Evolutionary conservation across 805 yeast species (phyloP).

Genomic region (Kodamaea nitidulidarum): DNA sequence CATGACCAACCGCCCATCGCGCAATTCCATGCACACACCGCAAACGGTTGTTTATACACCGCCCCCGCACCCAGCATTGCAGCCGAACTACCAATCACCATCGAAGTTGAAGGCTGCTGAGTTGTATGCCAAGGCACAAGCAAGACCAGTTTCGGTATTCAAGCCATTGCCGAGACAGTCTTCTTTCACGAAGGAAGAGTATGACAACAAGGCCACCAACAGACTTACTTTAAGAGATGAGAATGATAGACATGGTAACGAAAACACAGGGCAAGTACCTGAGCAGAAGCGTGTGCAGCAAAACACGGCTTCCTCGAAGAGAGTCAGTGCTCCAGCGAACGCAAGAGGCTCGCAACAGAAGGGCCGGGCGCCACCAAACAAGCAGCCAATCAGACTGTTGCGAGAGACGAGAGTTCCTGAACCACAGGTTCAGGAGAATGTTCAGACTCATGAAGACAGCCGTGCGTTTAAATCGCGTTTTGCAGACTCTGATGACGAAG

Average conservation of each 20-base stretch:
- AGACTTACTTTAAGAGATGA: slow-evolving; percentile 1
- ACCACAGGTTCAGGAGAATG: not conserved
- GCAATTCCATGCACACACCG: slow-evolving; percentile 12
- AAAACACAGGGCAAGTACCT: too few species aligned
- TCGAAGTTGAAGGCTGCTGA: slow-evolving; percentile 48
- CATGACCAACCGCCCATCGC: slow-evolving; percentile 30
- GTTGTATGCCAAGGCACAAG: slow-evolving; percentile 48
- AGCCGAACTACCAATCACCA: slow-evolving; percentile 36
- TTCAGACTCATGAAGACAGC: not conserved
- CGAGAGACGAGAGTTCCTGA: slow-evolving; percentile 1
- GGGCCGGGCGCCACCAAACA: not conserved
- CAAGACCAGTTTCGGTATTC: slow-evolving; percentile 37
- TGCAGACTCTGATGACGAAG: slow-evolving; percentile 29
- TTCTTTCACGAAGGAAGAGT: slow-evolving; percentile 49
- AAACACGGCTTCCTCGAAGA: not conserved
- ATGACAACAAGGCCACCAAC: not conserved
- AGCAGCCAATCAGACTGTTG: slow-evolving; percentile 2
- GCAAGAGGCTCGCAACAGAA: too few species aligned
- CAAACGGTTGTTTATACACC: slow-evolving; percentile 26
- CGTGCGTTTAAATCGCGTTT: slow-evolving; percentile 22
- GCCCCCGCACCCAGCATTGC: slow-evolving; percentile 38
- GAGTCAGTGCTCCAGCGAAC: too few species aligned
- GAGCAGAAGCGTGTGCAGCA: not conserved
- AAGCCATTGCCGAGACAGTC: slow-evolving; percentile 45
- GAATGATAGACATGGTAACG: too few species aligned